A percentile compares a stretch with the other conserved stretches of the same genome.
These are phyloP conservation scores for Capniomyces stellatus DNA, from an alignment of 371 early-diverging fungal genomes.

Conservation along the genomic window DNA sequence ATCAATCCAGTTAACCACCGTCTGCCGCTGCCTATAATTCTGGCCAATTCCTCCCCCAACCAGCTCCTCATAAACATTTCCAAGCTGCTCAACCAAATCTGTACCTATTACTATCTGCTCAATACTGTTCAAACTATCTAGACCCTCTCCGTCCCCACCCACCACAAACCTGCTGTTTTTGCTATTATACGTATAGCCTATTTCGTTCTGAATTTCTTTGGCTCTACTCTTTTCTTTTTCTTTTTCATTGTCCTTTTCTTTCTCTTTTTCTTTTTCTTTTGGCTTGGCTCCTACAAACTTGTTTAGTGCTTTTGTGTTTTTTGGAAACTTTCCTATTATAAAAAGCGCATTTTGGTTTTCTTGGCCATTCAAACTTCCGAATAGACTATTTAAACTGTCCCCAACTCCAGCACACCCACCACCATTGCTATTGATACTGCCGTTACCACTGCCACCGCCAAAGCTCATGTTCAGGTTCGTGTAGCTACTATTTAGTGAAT, in stretches of 20 bases:
- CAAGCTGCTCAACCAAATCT: neutral
- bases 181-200: neutral
- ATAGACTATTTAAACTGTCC: neutral
- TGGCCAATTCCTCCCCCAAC: neutral
- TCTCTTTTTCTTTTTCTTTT: neutral
- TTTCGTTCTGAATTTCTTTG: neutral
- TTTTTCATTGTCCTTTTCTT: too few relatives aligned
- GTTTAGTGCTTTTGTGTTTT: neutral
- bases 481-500: too few relatives aligned
- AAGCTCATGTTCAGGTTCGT: too few relatives aligned
- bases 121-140: neutral
- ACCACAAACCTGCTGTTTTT: neutral
- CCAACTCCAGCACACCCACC: neutral
- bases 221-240: too few relatives aligned
- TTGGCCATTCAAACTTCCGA: neutral
- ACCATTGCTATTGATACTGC: too few relatives aligned
- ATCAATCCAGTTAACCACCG: neutral
- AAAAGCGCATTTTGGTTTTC: neutral
- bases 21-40: neutral
- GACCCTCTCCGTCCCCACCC: too few relatives aligned
- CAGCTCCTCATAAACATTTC: neutral
- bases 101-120: neutral
- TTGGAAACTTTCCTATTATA: neutral
- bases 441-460: too few relatives aligned
- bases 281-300: neutral